phyloP scores from a whole-genome alignment of 805 yeast genomes.

The Scheffersomyces stipitis region DNA sequence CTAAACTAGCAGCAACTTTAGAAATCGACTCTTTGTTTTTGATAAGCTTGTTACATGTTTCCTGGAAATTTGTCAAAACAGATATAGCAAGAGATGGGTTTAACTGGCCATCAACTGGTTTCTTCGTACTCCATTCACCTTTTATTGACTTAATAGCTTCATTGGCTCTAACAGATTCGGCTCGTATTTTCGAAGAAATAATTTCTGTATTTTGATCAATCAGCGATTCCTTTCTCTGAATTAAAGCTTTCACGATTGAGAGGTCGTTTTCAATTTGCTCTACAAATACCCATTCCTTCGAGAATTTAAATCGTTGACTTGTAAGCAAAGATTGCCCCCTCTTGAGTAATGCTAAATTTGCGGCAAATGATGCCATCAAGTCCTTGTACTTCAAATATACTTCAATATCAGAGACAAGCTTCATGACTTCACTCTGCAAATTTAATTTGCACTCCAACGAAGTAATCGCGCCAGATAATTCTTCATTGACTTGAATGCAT shows the following conservation, averaged over 20 bases:
- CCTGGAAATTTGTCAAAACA: conserved; percentile 27
- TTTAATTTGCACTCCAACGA: conserved; percentile 28
- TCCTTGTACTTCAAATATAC: conserved; percentile 11
- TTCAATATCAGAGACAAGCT: conserved; percentile 40
- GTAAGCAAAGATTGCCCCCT: conserved; percentile 38
- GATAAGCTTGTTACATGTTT: conserved; percentile 9
- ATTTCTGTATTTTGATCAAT: conserved; percentile 45
- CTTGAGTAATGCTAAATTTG: conserved; percentile 5
- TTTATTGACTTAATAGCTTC: conserved; percentile 28
- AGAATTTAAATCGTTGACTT: conserved; percentile 47
- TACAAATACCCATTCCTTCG: conserved; percentile 54
- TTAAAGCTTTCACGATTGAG: conserved; percentile 39
- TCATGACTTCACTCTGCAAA: conserved; percentile 36
- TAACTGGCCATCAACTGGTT: conserved; percentile 45
- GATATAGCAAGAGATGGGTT: conserved; percentile 46
- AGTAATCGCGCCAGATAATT: conserved; percentile 31
- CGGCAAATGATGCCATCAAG: conserved; percentile 14
- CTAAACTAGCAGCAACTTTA: conserved; percentile 25
- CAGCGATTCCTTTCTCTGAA: conserved; percentile 29
- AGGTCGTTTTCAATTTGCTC: conserved; percentile 63
- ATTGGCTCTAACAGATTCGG: conserved; percentile 38
- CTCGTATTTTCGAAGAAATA: conserved; percentile 40
- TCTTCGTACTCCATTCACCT: conserved; percentile 49
- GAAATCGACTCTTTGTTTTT: conserved; percentile 15
- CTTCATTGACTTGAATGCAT: conserved; percentile 27